Base-by-base conservation (phyloP, 1,139 yeast genomes). In the Protomyces pachydermus region DNA sequence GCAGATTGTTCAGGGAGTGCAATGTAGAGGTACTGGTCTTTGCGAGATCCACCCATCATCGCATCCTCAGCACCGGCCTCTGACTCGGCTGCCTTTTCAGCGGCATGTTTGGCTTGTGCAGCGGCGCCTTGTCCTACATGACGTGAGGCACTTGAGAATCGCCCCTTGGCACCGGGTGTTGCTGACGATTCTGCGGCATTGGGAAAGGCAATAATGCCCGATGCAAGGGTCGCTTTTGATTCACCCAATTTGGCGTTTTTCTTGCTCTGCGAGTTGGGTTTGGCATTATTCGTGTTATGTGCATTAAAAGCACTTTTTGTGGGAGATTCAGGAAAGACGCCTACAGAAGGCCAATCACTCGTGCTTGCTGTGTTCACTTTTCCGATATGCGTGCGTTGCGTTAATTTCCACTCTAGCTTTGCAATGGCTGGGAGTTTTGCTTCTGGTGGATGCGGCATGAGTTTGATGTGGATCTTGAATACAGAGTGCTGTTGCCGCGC, bases 401-500 rank as follows among this genome's bases (percentile, higher is more conserved):
- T 53, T 52, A 58, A n/a, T 39, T 52, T 58, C 62, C 62, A 58
- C 32, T 38, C 56, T 20, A 58, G 35, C n/a, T 48, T 51, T 9
- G 62, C 45, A 38, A 58, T 52, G 14, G 56, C 53, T 4, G 62
- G 62, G 12, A 58, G 42, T 52, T 52, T 58, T 18, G 62, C 62
- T 42, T 58, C 62, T 10, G 62, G 62, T 10, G 62, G 62, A 42
- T 58, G 62, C 12, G 62, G 62, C 62, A 52, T 58, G 32, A 58
- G 20, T 50, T 58, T 58, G 56, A 58, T 25, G 52, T 58, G 62
- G 4, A 58, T 58, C 53, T 58, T 58, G 35, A 58, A 58, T 14
- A 58, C 56, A 3, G 62, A 58, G 34, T 58, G 62, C 18, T 45
- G 52, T 6, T 50, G 18, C 25, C 35, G 42, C 39, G 62, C 53